Base-by-base conservation (phyloP, 192 early-diverging fungal species). In the Pilaira anomala region DNA sequence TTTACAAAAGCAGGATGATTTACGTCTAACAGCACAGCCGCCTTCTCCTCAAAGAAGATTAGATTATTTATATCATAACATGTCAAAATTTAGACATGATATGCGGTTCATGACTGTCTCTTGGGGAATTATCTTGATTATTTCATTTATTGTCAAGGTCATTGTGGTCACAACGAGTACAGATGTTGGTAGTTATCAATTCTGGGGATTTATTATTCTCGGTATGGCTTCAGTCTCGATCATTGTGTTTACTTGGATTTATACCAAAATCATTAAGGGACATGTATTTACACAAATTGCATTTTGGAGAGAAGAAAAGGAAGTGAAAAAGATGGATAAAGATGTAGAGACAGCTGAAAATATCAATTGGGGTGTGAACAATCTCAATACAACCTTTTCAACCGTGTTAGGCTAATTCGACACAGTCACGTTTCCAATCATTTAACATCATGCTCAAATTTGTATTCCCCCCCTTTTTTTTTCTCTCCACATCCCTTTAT, bases 81-180 rank as follows among this genome's bases (percentile, higher is more conserved):
- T 63, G 52, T 19, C 53, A 19, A 53, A 28, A 0, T 80, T 72
- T 44, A 53, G 74, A 30, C 60, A 39, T 40, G 68, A 70, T 52
- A 71, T 70, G 64, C 41, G 74, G 24, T 51, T 76, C 11, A 63
- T 70, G 60, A 76, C 68, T 21, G 60, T 60, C 24, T 48, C 50
- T 6, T 76, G 74, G 74, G 74, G 68, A 0, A 21, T 55, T 2
- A 59, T 64, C 9, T 41, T 76, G 2, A 30, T 76, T 26, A 21
- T 55, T 26, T 36, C 64, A 19, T 76, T 76, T 63, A 51, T 76
- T 39, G 49, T 67, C 22, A 70, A 71, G 33, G 65, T 73, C 21
- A 60, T 73, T n/a, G 25, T 73, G 18, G 60, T 72, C 1, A 22
- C 33, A 39, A 72, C 60, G 19, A 42, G 39, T 25, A 56, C 60